Evolutionary conservation across 1,284 basidiomycete species (phyloP), one percentile per base, ranked within the genome.

Genomic region (Pterulicium gracile): DNA sequence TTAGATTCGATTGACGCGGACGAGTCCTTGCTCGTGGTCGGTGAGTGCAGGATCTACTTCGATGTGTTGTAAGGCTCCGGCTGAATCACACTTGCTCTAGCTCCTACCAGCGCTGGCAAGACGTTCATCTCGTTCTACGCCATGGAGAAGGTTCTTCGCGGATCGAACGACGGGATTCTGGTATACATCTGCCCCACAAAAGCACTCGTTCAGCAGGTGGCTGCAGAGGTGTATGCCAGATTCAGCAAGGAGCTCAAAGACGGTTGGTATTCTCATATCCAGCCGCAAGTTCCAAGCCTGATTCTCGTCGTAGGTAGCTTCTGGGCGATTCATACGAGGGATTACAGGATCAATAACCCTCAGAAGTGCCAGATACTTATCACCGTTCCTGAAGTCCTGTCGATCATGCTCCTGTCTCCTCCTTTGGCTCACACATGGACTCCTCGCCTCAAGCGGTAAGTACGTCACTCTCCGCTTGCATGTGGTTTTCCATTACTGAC

Each of bases 111-210:
- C 61, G 79, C 79, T 0, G 79, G 81, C 24, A 86, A 85, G 58
- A 85, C 83, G 0, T 85, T 86, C 56, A 82, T 86, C 39, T 81
- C 79, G 2, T 85, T 71, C 57, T 83, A 84, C 51, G 81, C 81
- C 0, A 85, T 85, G 81, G 81, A 84, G 58, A 72, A 73, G 49
- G 63, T 81, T 12, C 59, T 85, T 3, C 62, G 77, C 46, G 65
- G 65, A 23, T 76, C 77, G 0, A 75, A 84, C 53, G 71, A 81
- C 42, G 79, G 77, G 1, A 68, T 84, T 32, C 56, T 86, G 24
- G 74, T 86, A n/a, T 86, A 85, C 56, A 72, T 85, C 22, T 81
- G 83, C 0, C 81, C 81, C 0, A 83, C 82, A 2, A 85, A 86
- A 57, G 81, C 82, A 0, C 66, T 84, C 1, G 81, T 84, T 45